These are phyloP conservation scores for Podaxis pistillaris DNA, from an alignment of 768 basidiomycete genomes.

Conservation along the genomic window DNA sequence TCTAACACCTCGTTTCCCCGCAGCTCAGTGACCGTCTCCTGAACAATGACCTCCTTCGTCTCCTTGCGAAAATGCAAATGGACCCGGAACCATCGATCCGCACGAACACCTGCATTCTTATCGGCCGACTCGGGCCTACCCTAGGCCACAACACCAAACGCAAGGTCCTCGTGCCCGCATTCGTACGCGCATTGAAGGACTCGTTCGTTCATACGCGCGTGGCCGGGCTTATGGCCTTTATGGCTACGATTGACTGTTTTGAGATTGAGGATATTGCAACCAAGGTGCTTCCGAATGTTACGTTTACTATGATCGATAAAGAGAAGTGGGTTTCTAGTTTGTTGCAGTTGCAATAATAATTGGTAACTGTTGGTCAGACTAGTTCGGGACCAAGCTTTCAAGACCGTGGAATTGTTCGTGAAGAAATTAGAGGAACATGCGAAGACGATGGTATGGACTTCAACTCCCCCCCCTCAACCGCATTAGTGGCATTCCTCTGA, in stretches of 20 bases:
- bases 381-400: slow-evolving; percentile 96
- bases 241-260: slow-evolving; percentile 90
- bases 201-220: slow-evolving; percentile 90
- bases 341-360: neutral
- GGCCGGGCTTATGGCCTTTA: slow-evolving; percentile 93
- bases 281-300: slow-evolving; percentile 86
- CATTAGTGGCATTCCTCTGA: neutral
- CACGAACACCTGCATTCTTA: slow-evolving; percentile 95
- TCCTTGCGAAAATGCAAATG: slow-evolving; percentile 88
- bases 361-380: slow-evolving; percentile 44
- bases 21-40: slow-evolving; percentile 89
- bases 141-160: slow-evolving; percentile 87
- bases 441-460: slow-evolving; percentile 67
- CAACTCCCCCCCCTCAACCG: neutral
- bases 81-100: slow-evolving; percentile 94
- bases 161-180: slow-evolving; percentile 97
- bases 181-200: slow-evolving; percentile 86
- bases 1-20: neutral
- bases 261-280: slow-evolving; percentile 84
- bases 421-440: slow-evolving; percentile 81
- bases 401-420: slow-evolving; percentile 84
- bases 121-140: slow-evolving; percentile 85
- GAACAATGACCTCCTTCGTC: slow-evolving; percentile 93
- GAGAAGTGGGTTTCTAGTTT: slow-evolving; percentile 68
- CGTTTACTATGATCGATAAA: slow-evolving; percentile 79